Percentiles rank a stretch among this genome's conserved stretches.
Conservation (phyloP, 1,284 basidiomycete species). For the Puccinia sorghi region DNA sequence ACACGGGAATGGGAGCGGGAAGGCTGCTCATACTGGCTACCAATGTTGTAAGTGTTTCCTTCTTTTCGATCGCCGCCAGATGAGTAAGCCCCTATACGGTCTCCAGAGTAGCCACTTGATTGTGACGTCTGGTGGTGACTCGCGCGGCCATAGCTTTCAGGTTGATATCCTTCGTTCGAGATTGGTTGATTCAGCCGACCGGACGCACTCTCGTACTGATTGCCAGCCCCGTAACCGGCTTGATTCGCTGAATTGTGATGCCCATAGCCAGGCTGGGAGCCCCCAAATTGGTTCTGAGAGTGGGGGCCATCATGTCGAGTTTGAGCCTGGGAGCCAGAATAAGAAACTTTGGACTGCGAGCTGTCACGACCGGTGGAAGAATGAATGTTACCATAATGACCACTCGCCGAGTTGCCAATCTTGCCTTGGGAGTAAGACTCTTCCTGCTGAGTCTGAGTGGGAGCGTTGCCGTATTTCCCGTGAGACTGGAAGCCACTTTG, state of each 20-base stretch:
- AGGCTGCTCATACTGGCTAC: background rate
- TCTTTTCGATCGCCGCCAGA: background rate
- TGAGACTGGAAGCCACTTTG: conserved; percentile 14
- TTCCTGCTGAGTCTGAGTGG: background rate
- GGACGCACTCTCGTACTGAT: conserved; percentile 11
- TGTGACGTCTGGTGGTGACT: background rate
- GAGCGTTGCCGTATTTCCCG: conserved; percentile 1
- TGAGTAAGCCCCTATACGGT: background rate
- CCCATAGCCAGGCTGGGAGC: conserved; percentile 13
- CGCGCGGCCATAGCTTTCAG: background rate
- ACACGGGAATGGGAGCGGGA: background rate
- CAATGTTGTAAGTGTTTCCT: background rate
- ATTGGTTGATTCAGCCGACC: background rate
- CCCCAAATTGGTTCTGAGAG: background rate
- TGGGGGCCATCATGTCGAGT: conserved; percentile 4
- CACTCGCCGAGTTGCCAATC: background rate
- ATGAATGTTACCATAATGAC: background rate
- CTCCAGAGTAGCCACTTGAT: conserved; percentile 3
- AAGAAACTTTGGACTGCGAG: conserved; percentile 9
- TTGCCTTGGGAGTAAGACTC: background rate
- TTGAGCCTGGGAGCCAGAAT: conserved; percentile 9
- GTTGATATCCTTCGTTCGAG: background rate
- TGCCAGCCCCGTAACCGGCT: background rate
- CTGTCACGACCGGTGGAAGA: background rate
- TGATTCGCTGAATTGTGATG: background rate